Evolutionary conservation across 176 grass and related monocot genomes (phyloP).

Genomic region (Cenchrus purpureus): DNA sequence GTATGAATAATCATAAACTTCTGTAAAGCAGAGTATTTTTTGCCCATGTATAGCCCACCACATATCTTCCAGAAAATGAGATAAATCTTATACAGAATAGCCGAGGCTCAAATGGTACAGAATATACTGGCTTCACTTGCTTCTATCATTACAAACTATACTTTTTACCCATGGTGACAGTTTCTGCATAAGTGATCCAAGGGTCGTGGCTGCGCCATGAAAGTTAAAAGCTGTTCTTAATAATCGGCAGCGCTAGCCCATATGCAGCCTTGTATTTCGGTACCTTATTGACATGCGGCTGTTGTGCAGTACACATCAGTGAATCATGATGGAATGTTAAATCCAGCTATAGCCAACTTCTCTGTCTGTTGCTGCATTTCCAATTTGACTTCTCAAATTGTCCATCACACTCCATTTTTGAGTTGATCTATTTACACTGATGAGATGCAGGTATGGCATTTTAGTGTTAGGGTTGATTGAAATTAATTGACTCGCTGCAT

Average conservation of each 20-base stretch:
- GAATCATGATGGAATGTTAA: conserved; percentile 30
- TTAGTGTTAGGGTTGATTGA: conserved; percentile 38
- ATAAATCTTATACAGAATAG: neutral
- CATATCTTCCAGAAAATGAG: neutral
- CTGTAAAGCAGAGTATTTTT: neutral
- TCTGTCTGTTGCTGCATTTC: conserved; percentile 15
- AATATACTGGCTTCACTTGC: neutral
- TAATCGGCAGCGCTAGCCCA: no score
- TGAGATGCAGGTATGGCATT: conserved; percentile 70
- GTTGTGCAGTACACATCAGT: neutral
- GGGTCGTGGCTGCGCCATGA: no score
- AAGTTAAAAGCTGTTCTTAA: no score
- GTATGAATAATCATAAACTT: conserved; percentile 9
- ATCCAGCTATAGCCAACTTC: conserved; percentile 59
- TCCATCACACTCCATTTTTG: conserved; percentile 49
- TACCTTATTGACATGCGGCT: neutral
- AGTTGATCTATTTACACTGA: conserved; percentile 51
- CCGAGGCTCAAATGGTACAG: neutral
- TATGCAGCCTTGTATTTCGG: no score
- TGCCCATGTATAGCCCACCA: neutral
- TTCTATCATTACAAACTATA: neutral
- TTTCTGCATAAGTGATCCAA: no score
- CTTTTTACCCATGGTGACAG: no score
- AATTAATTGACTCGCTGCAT: conserved; percentile 55
- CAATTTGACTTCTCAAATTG: conserved; percentile 53